Conservation (phyloP, 2,329 filamentous ascomycete species). For the Aspergillus niger region DNA sequence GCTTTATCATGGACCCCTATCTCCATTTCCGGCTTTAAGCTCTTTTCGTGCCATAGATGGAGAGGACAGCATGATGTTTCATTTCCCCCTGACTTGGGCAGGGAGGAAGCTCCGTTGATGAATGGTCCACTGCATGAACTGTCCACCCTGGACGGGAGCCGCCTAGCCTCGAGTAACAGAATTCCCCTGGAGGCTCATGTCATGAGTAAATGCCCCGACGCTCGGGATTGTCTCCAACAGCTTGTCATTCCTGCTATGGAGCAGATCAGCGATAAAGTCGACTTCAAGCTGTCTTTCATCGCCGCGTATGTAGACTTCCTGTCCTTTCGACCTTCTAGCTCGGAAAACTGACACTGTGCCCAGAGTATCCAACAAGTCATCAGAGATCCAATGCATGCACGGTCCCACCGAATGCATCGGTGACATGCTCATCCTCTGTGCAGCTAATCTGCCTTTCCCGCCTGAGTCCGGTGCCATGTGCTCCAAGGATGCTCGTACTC, state of each 20-base stretch:
- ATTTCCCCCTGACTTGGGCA: background rate
- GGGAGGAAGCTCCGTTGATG: constrained; percentile 8
- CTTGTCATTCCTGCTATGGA: constrained; percentile 87
- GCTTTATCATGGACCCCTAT: constrained; percentile 13
- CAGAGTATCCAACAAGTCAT: constrained; percentile 68
- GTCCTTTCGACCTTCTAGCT: background rate
- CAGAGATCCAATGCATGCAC: constrained; percentile 85
- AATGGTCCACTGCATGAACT: background rate
- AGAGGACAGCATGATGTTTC: background rate
- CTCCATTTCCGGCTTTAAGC: constrained; percentile 4
- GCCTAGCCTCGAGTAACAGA: constrained; percentile 13
- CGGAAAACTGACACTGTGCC: constrained; percentile 9
- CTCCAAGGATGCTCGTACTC: constrained; percentile 61
- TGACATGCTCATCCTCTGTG: constrained; percentile 92
- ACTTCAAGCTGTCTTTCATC: constrained; percentile 90
- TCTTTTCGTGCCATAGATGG: constrained; percentile 12
- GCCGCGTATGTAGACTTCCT: constrained; percentile 59
- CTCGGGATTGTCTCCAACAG: constrained; percentile 75
- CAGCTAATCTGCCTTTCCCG: constrained; percentile 63
- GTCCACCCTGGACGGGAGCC: background rate
- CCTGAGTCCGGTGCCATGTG: constrained; percentile 24
- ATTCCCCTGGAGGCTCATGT: constrained; percentile 92
- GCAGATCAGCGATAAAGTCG: constrained; percentile 75
- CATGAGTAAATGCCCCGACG: constrained; percentile 96
- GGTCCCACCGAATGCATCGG: constrained; percentile 89